These are phyloP conservation scores for Buddleja alternifolia DNA, from an alignment of 257 asterid species.

Conservation along the genomic window DNA sequence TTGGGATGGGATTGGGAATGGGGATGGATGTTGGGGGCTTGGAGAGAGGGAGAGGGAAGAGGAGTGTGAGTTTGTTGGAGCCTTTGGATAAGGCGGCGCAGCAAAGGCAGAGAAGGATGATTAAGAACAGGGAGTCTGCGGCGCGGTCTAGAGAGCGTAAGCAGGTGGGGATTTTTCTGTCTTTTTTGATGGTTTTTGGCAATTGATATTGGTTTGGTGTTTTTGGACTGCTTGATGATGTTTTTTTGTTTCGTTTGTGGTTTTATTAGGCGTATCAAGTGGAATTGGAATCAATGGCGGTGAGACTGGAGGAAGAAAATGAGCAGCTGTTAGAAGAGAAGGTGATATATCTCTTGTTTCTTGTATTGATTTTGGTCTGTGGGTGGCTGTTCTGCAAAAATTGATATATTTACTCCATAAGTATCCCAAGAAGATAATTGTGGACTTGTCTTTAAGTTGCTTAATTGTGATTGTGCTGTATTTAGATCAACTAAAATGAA, in stretches of 20 bases:
- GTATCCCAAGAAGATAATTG: background rate
- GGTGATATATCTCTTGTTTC: conserved; percentile 44
- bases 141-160: conserved; percentile 98
- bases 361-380: conserved; percentile 3
- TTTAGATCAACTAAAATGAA: background rate
- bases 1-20: conserved; percentile 38
- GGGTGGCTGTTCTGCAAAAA: background rate
- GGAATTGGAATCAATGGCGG: conserved; percentile 85
- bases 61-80: conserved; percentile 72
- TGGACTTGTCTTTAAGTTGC: conserved; percentile 3
- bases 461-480: background rate
- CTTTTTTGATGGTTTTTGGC: background rate
- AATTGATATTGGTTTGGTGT: conserved; percentile 11
- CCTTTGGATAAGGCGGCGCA: conserved; percentile 78
- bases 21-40: conserved; percentile 44
- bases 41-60: conserved; percentile 53
- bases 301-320: conserved; percentile 83
- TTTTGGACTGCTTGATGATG: conserved; percentile 21
- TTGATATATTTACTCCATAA: conserved; percentile 4
- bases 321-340: conserved; percentile 66
- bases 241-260: background rate
- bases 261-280: conserved; percentile 71
- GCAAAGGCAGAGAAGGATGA: conserved; percentile 85
- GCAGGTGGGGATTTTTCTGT: conserved; percentile 63
- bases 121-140: conserved; percentile 96